Evolutionary conservation across 2,329 filamentous ascomycete species (phyloP).

Genomic region (Verticillium nonalfalfae): DNA sequence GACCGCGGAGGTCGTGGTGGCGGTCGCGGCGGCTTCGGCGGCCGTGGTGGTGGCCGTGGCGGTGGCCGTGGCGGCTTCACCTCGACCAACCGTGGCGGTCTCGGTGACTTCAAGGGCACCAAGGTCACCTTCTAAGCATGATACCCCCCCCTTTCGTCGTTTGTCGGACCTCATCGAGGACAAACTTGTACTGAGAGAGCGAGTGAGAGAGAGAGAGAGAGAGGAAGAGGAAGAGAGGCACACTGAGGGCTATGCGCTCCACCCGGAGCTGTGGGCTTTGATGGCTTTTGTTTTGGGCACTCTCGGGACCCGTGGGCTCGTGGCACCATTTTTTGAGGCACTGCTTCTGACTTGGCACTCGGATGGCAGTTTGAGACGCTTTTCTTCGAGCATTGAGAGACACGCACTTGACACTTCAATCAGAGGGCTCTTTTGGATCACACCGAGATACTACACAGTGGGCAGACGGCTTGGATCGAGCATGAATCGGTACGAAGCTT

Average conservation of each 20-base stretch:
- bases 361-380: constrained; percentile 9
- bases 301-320: constrained; percentile 27
- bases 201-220: no score
- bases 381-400: constrained; percentile 12
- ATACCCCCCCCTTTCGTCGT: constrained; percentile 14
- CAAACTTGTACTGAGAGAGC: constrained; percentile 5
- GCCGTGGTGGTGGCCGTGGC: constrained; percentile 44
- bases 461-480: constrained; percentile 14
- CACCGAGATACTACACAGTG: constrained; percentile 12
- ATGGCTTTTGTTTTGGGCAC: constrained; percentile 27
- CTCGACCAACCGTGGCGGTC: constrained; percentile 29
- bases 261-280: constrained; percentile 44
- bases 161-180: constrained; percentile 20
- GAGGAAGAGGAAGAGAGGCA: not conserved
- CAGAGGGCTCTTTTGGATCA: constrained; percentile 21
- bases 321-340: constrained; percentile 14
- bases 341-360: not conserved
- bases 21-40: constrained; percentile 36
- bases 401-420: not conserved
- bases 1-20: constrained; percentile 34
- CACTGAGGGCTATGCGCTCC: constrained; percentile 15
- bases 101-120: constrained; percentile 55
- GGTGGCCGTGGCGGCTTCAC: constrained; percentile 48
- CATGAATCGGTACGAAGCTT: constrained; percentile 24
- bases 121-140: constrained; percentile 62